Conservation (phyloP, 805 yeast species). For the Sungouiozyma ichnusensis region DNA sequence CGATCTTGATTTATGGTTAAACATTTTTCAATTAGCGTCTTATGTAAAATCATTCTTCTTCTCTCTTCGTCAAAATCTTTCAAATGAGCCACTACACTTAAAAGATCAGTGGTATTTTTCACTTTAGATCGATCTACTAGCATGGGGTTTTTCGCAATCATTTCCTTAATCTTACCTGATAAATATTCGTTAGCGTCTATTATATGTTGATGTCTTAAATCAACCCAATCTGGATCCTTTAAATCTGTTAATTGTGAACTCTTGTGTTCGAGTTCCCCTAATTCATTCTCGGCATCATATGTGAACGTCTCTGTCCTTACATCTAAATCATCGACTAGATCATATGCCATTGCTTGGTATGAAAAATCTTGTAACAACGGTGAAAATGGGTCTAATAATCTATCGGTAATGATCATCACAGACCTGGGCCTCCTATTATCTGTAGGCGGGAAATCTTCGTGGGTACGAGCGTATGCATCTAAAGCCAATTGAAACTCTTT, state of each 20-base stretch:
- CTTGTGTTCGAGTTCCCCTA: constrained; percentile 34
- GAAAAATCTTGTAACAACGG: constrained; percentile 84
- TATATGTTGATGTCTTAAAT: constrained; percentile 63
- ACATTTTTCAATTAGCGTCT: constrained; percentile 54
- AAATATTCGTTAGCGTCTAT: constrained; percentile 60
- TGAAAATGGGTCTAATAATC: constrained; percentile 73
- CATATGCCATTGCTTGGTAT: constrained; percentile 88
- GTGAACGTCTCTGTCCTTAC: constrained; percentile 36
- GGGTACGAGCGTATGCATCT: constrained; percentile 62
- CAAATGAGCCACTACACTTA: constrained; percentile 63
- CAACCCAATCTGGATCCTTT: constrained; percentile 59
- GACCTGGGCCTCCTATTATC: constrained; percentile 52
- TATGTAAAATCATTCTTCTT: constrained; percentile 49
- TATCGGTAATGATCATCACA: constrained; percentile 64
- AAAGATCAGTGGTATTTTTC: constrained; percentile 56
- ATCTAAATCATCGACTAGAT: constrained; percentile 41
- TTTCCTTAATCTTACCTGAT: constrained; percentile 46
- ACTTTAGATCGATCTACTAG: constrained; percentile 59
- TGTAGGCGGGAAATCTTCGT: constrained; percentile 54
- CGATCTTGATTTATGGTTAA: constrained; percentile 47
- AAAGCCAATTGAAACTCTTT: constrained; percentile 55
- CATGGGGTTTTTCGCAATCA: constrained; percentile 63
- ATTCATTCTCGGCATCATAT: constrained; percentile 48
- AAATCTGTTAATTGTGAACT: constrained; percentile 42
- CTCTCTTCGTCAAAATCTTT: constrained; percentile 61